A percentile compares a stretch with the other conserved stretches of the same genome.
These are phyloP conservation scores for Chytridium lagenaria DNA, from an alignment of 371 early-diverging fungal genomes.

Conservation along the genomic window DNA sequence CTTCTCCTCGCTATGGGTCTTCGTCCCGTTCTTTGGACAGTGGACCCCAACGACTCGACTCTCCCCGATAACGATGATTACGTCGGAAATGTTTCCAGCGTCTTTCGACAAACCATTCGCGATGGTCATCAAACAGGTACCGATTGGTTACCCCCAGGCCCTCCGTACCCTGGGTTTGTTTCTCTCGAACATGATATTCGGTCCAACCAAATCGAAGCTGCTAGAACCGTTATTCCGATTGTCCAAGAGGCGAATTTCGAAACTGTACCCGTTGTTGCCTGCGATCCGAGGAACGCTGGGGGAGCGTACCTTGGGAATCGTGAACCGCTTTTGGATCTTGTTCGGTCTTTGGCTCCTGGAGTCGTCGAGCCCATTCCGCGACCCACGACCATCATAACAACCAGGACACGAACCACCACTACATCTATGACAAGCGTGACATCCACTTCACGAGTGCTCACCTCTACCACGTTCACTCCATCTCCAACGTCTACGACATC, in stretches of 20 bases:
- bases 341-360: not conserved
- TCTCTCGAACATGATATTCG: slow-evolving; percentile 40
- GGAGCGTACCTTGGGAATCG: not conserved
- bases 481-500: not conserved
- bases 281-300: not conserved
- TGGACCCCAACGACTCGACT: slow-evolving; percentile 34
- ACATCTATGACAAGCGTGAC: not conserved
- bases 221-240: slow-evolving; percentile 15
- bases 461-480: not conserved
- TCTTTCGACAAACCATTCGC: slow-evolving; percentile 8
- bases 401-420: not conserved
- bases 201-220: slow-evolving; percentile 12
- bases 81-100: not conserved
- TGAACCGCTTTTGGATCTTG: not conserved
- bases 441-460: not conserved
- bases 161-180: slow-evolving; percentile 33
- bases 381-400: no score
- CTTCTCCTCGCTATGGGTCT: slow-evolving; percentile 40
- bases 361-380: not conserved
- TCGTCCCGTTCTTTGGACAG: slow-evolving; percentile 38
- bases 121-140: not conserved
- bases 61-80: not conserved
- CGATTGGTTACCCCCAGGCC: not conserved
- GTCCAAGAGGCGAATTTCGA: slow-evolving; percentile 10
- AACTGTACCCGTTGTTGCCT: not conserved